Evolutionary conservation across 352 stramenopile species (phyloP).

Genomic region (Pythium sukuiense): DNA sequence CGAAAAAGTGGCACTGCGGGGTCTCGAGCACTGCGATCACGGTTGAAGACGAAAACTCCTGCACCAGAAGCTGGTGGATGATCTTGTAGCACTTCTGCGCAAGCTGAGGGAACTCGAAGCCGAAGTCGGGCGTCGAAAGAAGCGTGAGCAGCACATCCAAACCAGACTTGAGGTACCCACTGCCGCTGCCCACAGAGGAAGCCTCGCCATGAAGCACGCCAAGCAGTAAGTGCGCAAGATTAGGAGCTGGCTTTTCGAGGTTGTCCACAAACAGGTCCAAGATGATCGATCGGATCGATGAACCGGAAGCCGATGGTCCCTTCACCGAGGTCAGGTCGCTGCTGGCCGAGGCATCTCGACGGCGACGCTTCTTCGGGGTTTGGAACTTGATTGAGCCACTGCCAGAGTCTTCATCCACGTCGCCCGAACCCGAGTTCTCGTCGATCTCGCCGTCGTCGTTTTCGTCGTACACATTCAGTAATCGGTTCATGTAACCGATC

Average conservation of each 20-base stretch:
- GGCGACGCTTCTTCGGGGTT: conserved; percentile 38
- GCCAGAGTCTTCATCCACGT: conserved; percentile 29
- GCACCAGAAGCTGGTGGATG: conserved; percentile 59
- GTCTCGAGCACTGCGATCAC: conserved; percentile 62
- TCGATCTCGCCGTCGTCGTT: conserved; percentile 33
- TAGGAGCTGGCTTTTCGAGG: conserved; percentile 69
- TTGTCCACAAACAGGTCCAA: conserved; percentile 81
- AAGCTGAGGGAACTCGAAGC: conserved; percentile 58
- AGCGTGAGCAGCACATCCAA: conserved; percentile 73
- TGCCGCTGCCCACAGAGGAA: conserved; percentile 11
- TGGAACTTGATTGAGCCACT: conserved; percentile 35
- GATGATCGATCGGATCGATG: conserved; percentile 65
- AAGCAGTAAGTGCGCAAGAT: conserved; percentile 73
- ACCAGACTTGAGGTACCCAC: conserved; percentile 47
- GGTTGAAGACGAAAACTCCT: conserved; percentile 62
- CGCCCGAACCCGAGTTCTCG: neutral
- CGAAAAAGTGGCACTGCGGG: conserved; percentile 64
- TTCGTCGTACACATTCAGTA: conserved; percentile 65
- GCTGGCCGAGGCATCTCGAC: neutral
- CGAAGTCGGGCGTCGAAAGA: conserved; percentile 73
- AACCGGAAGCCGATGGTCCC: conserved; percentile 20
- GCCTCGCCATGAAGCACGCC: conserved; percentile 51
- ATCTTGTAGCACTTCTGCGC: conserved; percentile 68
- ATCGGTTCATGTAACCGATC: conserved; percentile 76
- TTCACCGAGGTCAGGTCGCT: neutral